Conservation (phyloP, 768 basidiomycete genomes). For the Russula sp. region DNA sequence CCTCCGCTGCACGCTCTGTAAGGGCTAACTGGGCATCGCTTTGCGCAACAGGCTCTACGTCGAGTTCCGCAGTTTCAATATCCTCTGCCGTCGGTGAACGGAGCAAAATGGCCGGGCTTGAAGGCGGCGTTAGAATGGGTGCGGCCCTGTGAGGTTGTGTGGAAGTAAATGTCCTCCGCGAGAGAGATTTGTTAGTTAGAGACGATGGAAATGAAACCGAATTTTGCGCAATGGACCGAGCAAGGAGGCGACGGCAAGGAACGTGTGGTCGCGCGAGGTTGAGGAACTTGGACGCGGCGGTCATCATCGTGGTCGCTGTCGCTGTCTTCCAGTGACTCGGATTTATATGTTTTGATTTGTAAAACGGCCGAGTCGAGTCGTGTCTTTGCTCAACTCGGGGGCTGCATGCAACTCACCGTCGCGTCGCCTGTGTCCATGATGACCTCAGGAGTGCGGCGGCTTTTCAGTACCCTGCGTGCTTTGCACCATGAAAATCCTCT, state of each 20-base stretch:
- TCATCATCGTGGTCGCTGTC: no score
- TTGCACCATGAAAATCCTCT: constrained; percentile 49
- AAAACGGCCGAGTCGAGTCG: no score
- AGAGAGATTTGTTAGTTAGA: no score
- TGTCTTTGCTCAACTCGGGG: no score
- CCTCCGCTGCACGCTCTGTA: constrained; percentile 73
- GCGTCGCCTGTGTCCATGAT: background rate
- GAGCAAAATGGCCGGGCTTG: constrained; percentile 33
- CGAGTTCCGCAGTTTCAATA: constrained; percentile 54
- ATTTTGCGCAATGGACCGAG: no score
- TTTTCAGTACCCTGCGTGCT: constrained; percentile 12
- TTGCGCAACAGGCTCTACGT: constrained; percentile 49
- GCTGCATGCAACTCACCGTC: no score
- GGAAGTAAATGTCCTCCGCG: constrained; percentile 9
- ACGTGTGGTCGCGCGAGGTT: no score
- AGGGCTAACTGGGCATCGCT: constrained; percentile 50
- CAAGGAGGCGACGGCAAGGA: no score
- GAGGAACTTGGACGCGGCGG: no score
- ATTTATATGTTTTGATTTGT: no score
- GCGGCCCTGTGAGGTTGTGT: constrained; percentile 3
- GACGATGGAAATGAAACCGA: no score
- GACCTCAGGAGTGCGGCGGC: constrained; percentile 1
- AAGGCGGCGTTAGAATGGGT: background rate
- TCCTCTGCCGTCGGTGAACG: constrained; percentile 30
- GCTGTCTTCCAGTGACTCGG: no score